Base-by-base conservation (phyloP, 371 early-diverging fungal genomes). In the Haplosporangium sp. region DNA sequence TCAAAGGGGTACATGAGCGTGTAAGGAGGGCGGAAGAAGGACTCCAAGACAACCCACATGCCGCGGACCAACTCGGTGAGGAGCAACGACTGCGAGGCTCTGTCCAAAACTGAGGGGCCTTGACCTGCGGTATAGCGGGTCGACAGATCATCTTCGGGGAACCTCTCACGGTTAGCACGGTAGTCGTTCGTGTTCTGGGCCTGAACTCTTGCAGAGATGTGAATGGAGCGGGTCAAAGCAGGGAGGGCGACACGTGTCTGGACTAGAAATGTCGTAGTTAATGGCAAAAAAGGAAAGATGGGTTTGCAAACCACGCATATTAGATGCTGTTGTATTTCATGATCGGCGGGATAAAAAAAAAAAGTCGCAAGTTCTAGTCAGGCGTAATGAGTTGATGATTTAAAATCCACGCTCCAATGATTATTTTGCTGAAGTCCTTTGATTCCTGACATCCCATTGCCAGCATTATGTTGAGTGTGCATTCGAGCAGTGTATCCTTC, bases 1-100 rank as follows among this genome's bases (percentile, higher is more conserved):
- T 98, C 99, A 74, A 89, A 94, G 18, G 99, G 99, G 84, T 98
- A 98, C 84, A 91, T 92, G 76, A 98, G 92, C 42, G 99, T 98
- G 84, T 96, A 98, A 38, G 98, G 96, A 67, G 96, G 92, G 67
- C 96, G 93, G 93, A 97, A 95, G 85, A 97, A 95, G 62, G 94
- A 90, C 84, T 96, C 97, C 36, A 95, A 73, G 38, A 96, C 96
- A 38, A 97, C 82, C 93, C 93, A 96, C 92, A 93, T 93, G 57
- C 97, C 96, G 62, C 98, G 86, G 58, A 96, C 82, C 69, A 98
- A 80, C 83, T 98, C 99, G 42, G 97, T 96, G 75, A 96, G 83
- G 70, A 97, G 87, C 79, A 98, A 88, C 38, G 92, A 89, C 74
- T 90, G 90, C 41, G 95, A 92, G 55, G 94, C 93, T 43, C 88